These are phyloP conservation scores for Exophiala viscosa DNA, from an alignment of 2,329 filamentous ascomycete genomes.

Conservation along the genomic window DNA sequence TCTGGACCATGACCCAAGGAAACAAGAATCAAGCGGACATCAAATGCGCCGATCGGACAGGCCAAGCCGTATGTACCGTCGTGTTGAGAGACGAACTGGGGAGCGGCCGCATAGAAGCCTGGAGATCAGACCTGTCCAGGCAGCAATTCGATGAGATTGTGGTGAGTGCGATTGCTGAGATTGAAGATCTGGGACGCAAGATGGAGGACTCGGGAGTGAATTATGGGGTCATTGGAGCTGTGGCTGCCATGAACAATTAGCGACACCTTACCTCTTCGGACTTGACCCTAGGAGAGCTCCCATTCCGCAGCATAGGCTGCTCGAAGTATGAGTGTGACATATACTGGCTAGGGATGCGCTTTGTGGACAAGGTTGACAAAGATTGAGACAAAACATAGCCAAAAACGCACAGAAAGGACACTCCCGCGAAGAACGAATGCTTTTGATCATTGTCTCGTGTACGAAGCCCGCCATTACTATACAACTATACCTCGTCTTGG, in stretches of 20 bases:
- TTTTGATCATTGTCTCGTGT: no score
- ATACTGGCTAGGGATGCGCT: no score
- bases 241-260: constrained; percentile 9
- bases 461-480: constrained; percentile 39
- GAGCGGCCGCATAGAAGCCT: constrained; percentile 5
- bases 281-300: no score
- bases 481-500: background rate
- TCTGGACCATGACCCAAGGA: constrained; percentile 2
- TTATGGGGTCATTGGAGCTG: constrained; percentile 37
- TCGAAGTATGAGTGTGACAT: no score
- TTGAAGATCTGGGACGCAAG: constrained; percentile 4
- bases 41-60: constrained; percentile 3
- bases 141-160: constrained; percentile 7
- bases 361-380: no score
- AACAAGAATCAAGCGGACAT: background rate
- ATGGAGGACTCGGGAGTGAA: background rate
- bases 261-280: no score
- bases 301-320: no score
- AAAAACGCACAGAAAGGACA: no score
- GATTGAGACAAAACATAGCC: no score
- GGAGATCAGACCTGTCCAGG: background rate
- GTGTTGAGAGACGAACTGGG: background rate
- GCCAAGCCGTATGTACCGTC: background rate
- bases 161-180: constrained; percentile 8
- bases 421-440: no score